phyloP scores from a whole-genome alignment of 2,329 filamentous ascomycete species.

The Claviceps arundinis region DNA sequence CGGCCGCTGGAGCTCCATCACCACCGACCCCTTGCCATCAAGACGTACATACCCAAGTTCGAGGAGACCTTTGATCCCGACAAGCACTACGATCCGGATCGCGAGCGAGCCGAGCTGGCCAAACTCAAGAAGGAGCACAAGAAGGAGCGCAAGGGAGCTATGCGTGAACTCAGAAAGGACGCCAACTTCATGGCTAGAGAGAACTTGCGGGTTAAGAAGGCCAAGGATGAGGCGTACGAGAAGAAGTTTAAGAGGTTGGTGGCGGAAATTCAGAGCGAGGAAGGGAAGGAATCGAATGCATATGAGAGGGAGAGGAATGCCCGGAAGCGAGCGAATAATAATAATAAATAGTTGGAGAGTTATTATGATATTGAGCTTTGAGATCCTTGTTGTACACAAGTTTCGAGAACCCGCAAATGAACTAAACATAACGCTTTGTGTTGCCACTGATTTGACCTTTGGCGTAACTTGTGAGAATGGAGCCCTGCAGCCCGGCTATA shows the following conservation, averaged over 20 bases:
- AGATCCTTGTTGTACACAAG: neutral
- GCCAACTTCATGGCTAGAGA: conserved; percentile 86
- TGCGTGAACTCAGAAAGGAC: conserved; percentile 91
- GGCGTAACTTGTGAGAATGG: no score
- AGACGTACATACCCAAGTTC: conserved; percentile 82
- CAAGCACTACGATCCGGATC: conserved; percentile 94
- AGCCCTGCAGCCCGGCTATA: no score
- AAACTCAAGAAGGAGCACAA: conserved; percentile 87
- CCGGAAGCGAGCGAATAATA: conserved; percentile 53
- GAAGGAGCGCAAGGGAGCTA: conserved; percentile 85
- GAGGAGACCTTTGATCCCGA: conserved; percentile 89
- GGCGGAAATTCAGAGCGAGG: conserved; percentile 90
- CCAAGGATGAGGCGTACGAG: conserved; percentile 85
- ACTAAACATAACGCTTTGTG: neutral
- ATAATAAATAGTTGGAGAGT: conserved; percentile 24
- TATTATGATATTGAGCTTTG: neutral
- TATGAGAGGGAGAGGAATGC: conserved; percentile 78
- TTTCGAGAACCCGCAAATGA: no score
- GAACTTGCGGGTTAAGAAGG: conserved; percentile 83
- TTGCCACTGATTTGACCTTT: neutral
- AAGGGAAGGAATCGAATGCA: conserved; percentile 71
- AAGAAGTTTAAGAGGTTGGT: conserved; percentile 88
- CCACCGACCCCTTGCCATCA: conserved; percentile 79
- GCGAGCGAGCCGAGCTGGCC: conserved; percentile 70
- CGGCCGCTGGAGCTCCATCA: conserved; percentile 78